A percentile compares a stretch with the other conserved stretches of the same genome.
These are phyloP conservation scores for Pharus latifolius DNA, from an alignment of 176 grass and related monocot genomes.

Conservation along the genomic window DNA sequence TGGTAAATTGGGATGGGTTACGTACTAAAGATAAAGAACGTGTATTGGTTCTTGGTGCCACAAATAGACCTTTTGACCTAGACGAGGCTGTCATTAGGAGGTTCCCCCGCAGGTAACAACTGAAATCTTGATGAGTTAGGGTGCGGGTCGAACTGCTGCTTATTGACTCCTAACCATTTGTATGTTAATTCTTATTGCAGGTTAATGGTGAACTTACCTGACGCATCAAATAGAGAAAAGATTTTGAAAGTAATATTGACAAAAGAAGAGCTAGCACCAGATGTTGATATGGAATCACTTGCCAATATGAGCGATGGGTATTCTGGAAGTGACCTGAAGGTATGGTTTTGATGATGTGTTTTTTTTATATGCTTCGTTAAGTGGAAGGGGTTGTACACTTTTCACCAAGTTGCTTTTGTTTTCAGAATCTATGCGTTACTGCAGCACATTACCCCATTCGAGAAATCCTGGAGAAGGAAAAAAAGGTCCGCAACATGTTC, in stretches of 20 bases:
- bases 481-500: conserved; percentile 53
- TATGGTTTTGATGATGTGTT: conserved; percentile 29
- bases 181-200: conserved; percentile 38
- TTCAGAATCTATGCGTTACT: conserved; percentile 90
- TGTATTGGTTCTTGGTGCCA: conserved; percentile 95
- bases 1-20: conserved; percentile 97
- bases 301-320: conserved; percentile 98
- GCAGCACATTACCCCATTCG: conserved; percentile 94
- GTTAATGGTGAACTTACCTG: conserved; percentile 99
- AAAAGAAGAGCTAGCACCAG: conserved; percentile 73
- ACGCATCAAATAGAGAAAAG: conserved; percentile 88
- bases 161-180: background rate
- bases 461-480: conserved; percentile 98
- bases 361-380: background rate
- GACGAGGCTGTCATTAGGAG: conserved; percentile 99
- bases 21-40: conserved; percentile 98
- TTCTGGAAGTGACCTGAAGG: conserved; percentile 98
- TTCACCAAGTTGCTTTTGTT: conserved; percentile 16
- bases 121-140: background rate
- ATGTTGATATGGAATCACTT: conserved; percentile 63
- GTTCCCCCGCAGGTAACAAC: conserved; percentile 75
- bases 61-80: conserved; percentile 97
- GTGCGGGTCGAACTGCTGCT: background rate
- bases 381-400: background rate
- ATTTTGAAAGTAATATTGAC: conserved; percentile 95